phyloP scores from a whole-genome alignment of 73 alveolate species.

The Paramecium octaurelia region DNA sequence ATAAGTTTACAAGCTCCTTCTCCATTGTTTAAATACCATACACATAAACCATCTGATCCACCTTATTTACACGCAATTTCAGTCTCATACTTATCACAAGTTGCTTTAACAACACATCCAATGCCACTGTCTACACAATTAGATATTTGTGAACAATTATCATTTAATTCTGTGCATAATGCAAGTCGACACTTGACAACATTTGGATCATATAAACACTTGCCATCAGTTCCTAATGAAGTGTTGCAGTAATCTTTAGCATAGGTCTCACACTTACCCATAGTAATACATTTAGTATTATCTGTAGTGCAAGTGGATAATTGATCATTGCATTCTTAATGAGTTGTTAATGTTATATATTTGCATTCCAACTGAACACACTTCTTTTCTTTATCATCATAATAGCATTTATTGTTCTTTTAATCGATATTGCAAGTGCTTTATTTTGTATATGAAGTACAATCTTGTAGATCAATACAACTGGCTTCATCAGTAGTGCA shows the following conservation, averaged over 20 bases:
- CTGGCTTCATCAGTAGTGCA: conserved; percentile 13
- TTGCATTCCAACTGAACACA: not conserved
- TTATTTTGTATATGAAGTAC: not conserved
- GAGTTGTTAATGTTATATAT: not conserved
- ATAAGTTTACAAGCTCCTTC: conserved; percentile 7
- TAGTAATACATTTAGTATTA: not conserved
- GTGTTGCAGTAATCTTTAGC: not conserved
- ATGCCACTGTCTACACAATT: conserved; percentile 8
- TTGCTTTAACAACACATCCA: not conserved
- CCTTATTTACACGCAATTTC: not conserved
- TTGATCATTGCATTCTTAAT: not conserved
- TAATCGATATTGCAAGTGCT: not conserved
- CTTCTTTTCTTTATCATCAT: not conserved
- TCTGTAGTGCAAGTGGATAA: not conserved
- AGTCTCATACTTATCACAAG: not conserved
- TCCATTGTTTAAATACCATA: conserved; percentile 30
- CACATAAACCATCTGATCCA: conserved; percentile 36
- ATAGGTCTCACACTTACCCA: not conserved
- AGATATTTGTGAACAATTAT: not conserved
- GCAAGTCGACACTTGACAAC: not conserved
- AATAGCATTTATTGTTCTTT: not conserved
- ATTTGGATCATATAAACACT: not conserved
- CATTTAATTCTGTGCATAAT: not conserved
- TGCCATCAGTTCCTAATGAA: conserved; percentile 32
- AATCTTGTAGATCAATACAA: not conserved